Conservation (phyloP, 1,284 basidiomycete species). For the Cutaneotrichosporon sp. region DNA sequence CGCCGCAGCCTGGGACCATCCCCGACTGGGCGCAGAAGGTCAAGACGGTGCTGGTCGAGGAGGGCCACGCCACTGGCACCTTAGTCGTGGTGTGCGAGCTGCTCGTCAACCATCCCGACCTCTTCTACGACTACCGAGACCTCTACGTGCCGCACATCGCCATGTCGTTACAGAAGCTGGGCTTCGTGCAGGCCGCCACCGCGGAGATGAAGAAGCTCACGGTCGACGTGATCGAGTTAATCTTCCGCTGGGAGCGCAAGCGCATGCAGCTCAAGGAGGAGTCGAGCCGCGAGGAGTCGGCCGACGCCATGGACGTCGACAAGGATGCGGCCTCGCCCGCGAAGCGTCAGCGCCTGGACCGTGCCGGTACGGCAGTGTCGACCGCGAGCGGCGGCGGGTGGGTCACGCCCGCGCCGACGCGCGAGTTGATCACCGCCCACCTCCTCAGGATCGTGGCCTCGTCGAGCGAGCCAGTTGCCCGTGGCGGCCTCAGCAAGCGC, state of each 20-base stretch:
- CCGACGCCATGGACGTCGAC: slow-evolving; percentile 51
- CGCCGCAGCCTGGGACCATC: slow-evolving; percentile 59
- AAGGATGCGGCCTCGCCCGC: slow-evolving; percentile 38
- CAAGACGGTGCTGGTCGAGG: slow-evolving; percentile 83
- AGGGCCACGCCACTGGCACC: slow-evolving; percentile 78
- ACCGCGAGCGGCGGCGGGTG: slow-evolving; percentile 58
- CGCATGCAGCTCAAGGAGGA: slow-evolving; percentile 56
- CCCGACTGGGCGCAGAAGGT: slow-evolving; percentile 90
- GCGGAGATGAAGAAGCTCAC: slow-evolving; percentile 78
- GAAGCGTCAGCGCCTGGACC: slow-evolving; percentile 56
- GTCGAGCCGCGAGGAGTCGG: slow-evolving; percentile 19
- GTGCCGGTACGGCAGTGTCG: slow-evolving; percentile 55
- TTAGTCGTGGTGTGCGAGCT: slow-evolving; percentile 89
- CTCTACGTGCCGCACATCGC: slow-evolving; percentile 97
- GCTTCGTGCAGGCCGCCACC: slow-evolving; percentile 72
- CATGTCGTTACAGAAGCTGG: slow-evolving; percentile 83
- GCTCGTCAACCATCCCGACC: slow-evolving; percentile 84
- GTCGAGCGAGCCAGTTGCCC: slow-evolving; percentile 67
- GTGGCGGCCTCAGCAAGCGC: slow-evolving; percentile 68
- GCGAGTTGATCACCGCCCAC: slow-evolving; percentile 91
- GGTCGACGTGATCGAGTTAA: slow-evolving; percentile 80
- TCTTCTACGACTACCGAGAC: slow-evolving; percentile 92
- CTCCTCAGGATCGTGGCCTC: slow-evolving; percentile 82
- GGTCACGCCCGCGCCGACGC: slow-evolving; percentile 74
- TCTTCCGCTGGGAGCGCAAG: slow-evolving; percentile 81